Evolutionary conservation across 2,329 filamentous ascomycete species (phyloP), one percentile per base, ranked within the genome.

Genomic region (Acephala macrosclerotiorum): DNA sequence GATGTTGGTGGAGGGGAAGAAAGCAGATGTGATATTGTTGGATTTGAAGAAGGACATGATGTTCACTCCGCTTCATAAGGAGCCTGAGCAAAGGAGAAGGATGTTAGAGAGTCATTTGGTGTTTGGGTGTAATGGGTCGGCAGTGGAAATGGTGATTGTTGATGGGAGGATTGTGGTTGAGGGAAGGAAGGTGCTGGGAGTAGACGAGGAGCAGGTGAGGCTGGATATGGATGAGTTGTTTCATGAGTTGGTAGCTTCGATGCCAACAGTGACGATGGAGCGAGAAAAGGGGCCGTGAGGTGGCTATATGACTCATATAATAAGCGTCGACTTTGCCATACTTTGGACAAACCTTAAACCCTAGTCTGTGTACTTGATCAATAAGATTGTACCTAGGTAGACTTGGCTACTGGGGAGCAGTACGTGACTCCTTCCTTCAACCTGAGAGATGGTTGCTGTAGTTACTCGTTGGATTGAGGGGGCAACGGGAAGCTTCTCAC

Each of bases 1-100:
- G 3, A 61, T 67, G 9, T 29, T 74, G 40, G 67, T 64, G 47
- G 64, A 51, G 11, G 70, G 71, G 1, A 68, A 62, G 68, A 73
- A 74, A 57, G 71, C 72, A 1, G 72, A 74, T 60, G 45, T 73
- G n/a, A 71, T 73, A 35, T 11, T 72, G 8, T 12, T 74, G n/a
- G 70, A 73, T 63, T 62, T 73, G 58, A 73, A 67, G 63, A 72
- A 67, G 42, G 70, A 74, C 62, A 68, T 72, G 69, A 74, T 74
- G 72, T 74, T 74, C 40, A 74, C 67, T 1, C 67, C 65, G 7
- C 61, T 69, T 12, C 42, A 72, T 20, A 70, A 70, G 49, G 64
- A 64, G 5, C 71, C 70, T 4, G 64, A 66, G 14, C 64, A 70
- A 51, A 22, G 70, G 25, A 70, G 66, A 55, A 51, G 55, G 8